Evolutionary conservation across 805 yeast genomes (phyloP).

Genomic region (Candida andamanensis): DNA sequence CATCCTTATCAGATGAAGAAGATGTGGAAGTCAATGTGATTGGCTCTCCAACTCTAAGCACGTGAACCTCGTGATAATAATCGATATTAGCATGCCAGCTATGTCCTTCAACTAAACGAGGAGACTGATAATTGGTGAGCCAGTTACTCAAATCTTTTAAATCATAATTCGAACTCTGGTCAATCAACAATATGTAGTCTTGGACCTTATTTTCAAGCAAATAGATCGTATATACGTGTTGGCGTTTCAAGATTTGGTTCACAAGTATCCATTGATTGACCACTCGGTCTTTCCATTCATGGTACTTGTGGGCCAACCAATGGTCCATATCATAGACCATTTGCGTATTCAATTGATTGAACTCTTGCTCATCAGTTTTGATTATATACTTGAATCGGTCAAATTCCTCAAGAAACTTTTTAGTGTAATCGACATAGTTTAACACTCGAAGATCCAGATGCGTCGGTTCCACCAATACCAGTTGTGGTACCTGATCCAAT

Average conservation of each 20-base stretch:
- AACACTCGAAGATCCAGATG: conserved; percentile 1
- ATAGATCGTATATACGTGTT: conserved; percentile 3
- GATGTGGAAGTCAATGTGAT: too few species aligned
- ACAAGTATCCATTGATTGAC: conserved; percentile 1
- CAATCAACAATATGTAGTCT: conserved; percentile 7
- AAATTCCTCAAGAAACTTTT: conserved; percentile 6
- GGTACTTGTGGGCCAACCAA: too few species aligned
- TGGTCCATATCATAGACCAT: conserved; percentile 1
- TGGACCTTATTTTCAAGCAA: conserved; percentile 1
- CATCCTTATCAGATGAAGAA: too few species aligned
- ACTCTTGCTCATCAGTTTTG: conserved; percentile 3
- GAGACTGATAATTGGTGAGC: conserved; percentile 7
- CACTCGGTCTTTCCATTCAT: neutral
- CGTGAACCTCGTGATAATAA: conserved; percentile 4
- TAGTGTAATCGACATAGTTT: conserved; percentile 6
- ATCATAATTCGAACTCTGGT: conserved; percentile 1
- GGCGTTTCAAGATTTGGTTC: conserved; percentile 3
- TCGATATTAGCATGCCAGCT: conserved; percentile 8
- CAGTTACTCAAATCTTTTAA: conserved; percentile 5
- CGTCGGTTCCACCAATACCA: neutral
- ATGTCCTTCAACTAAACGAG: conserved; percentile 3
- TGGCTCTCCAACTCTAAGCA: conserved; percentile 6
- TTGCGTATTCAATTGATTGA: conserved; percentile 1
- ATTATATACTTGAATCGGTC: conserved; percentile 7
- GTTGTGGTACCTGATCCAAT: conserved; percentile 7